Percentiles rank a stretch among this genome's conserved stretches.
These are phyloP conservation scores for Cnidoscolus chayamansa DNA, from an alignment of 441 rosid genomes.

Conservation along the genomic window DNA sequence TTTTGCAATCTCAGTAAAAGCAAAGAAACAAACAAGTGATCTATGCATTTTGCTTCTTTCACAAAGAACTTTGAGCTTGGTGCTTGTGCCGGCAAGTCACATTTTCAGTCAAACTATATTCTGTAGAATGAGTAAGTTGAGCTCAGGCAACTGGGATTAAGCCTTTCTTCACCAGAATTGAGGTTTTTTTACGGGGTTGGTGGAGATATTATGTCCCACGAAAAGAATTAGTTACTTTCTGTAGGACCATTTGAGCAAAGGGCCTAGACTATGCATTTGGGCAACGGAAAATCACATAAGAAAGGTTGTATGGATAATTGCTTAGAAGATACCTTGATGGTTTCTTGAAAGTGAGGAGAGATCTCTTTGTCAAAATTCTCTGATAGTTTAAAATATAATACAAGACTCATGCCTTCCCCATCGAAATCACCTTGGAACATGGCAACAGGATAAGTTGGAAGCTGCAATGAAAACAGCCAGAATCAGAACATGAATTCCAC, in stretches of 20 bases:
- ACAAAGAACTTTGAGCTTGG: neutral
- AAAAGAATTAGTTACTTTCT: neutral
- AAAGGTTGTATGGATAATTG: neutral
- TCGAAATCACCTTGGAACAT: conserved; percentile 61
- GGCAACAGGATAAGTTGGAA: conserved; percentile 70
- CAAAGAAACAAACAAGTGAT: no score
- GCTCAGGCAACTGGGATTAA: no score
- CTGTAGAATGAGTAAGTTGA: no score
- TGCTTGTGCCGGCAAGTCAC: no score
- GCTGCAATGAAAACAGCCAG: conserved; percentile 30
- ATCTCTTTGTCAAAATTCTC: conserved; percentile 53
- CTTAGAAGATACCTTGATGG: conserved; percentile 49
- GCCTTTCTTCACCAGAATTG: no score
- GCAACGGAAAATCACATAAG: neutral
- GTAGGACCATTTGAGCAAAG: no score
- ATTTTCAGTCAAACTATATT: no score
- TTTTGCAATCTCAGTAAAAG: no score
- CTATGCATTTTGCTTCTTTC: neutral
- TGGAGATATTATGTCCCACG: neutral
- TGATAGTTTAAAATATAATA: conserved; percentile 57
- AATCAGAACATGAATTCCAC: conserved; percentile 1
- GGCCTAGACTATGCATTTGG: neutral
- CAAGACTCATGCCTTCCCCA: conserved; percentile 90
- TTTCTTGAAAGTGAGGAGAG: conserved; percentile 62
- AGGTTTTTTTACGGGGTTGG: no score